These are phyloP conservation scores for Fragaria vesca DNA, from an alignment of 306 rosid genomes.

Conservation along the genomic window DNA sequence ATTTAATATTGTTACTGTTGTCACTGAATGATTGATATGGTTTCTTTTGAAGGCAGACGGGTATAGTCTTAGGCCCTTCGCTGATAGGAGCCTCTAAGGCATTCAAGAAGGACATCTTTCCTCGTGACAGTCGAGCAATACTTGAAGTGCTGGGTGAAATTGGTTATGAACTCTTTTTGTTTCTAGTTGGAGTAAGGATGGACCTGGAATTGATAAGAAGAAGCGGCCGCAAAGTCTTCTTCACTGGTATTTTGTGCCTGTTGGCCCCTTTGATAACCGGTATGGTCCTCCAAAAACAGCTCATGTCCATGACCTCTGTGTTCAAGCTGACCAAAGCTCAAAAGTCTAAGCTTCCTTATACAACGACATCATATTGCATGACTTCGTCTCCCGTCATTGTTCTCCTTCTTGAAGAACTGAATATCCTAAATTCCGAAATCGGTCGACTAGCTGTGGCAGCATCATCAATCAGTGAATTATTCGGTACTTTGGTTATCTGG, in stretches of 20 bases:
- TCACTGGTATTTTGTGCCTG: conserved; percentile 28
- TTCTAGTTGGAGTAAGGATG: conserved; percentile 55
- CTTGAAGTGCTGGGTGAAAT: conserved; percentile 31
- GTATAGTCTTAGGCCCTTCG: conserved; percentile 35
- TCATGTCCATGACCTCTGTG: not conserved
- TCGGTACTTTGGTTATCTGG: conserved; percentile 8
- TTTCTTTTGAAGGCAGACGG: conserved; percentile 36
- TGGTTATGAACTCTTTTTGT: conserved; percentile 40
- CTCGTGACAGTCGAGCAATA: conserved; percentile 32
- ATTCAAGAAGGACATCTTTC: not conserved
- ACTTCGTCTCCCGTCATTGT: conserved; percentile 27
- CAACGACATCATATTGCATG: not conserved
- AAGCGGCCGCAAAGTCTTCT: conserved; percentile 43
- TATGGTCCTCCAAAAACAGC: not conserved
- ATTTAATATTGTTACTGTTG: not conserved
- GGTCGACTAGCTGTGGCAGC: conserved; percentile 63
- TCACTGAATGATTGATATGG: not conserved
- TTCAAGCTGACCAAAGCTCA: not conserved
- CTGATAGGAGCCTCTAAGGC: not conserved
- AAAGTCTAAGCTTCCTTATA: not conserved
- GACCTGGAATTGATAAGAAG: conserved; percentile 42
- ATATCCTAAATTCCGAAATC: conserved; percentile 56
- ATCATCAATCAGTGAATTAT: conserved; percentile 46
- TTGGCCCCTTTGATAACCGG: not conserved
- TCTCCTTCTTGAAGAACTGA: conserved; percentile 29